Evolutionary conservation across 306 rosid species (phyloP), one percentile per base, ranked within the genome.

Genomic region (Boehmeria nivea): DNA sequence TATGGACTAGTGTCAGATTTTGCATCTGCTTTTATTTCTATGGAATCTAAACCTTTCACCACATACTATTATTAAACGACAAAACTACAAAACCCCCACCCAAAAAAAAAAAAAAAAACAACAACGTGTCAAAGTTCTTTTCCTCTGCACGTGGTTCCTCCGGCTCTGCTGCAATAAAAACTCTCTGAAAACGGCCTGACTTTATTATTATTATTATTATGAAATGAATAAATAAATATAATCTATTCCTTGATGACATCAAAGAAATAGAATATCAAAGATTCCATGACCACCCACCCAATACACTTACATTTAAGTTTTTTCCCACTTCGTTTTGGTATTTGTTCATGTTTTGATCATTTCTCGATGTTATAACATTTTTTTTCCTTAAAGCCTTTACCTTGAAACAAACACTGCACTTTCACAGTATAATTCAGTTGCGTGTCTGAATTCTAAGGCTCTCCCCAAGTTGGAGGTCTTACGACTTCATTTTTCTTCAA

Each of bases 131-230:
- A n/a, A n/a, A 18, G 22, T 22, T 46, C 59, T 69, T 55, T 72
- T 68, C 55, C 76, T 36, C 54, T 71, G 81, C 97, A 83, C 84
- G 93, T 89, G 89, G 76, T 81, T 69, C 57, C 72, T 64, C 72
- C 66, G 54, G 57, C 65, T 54, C 62, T 46, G 48, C 58, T 68
- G 65, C 78, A 57, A 59, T 71, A 63, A 54, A 66, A 54, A 64
- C 59, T 78, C 52, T 56, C 57, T 12, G 42, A 56, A 74, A 67
- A n/a, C n/a, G n/a, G n/a, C n/a, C n/a, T n/a, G n/a, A n/a, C n/a
- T n/a, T n/a, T n/a, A n/a, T n/a, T 33, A 33, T 4, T 33, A 39
- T 69, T 54, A 19, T 24, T 20, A 43, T 27, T 43, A 49, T 62
- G 11, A 1, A 49, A 46, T 46, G 6, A 13, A 15, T 26, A 37